Conservation (phyloP, 1,284 basidiomycete species). For the Sparassis latifolia region DNA sequence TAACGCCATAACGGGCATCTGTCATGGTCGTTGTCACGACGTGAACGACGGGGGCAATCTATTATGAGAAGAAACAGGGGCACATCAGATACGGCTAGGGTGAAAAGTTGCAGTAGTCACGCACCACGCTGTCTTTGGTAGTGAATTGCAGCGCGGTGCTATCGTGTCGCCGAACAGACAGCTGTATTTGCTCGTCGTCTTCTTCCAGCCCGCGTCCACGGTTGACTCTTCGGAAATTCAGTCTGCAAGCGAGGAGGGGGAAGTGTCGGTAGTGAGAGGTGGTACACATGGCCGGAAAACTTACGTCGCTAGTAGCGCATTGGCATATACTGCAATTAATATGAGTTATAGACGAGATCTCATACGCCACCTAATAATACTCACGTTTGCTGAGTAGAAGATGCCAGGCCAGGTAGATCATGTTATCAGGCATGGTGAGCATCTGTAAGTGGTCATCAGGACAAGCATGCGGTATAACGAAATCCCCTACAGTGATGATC, state of each 20-base stretch:
- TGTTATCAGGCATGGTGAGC: slow-evolving; percentile 12
- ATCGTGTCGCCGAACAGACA: not conserved
- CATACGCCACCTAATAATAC: not conserved
- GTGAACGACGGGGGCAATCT: slow-evolving; percentile 1
- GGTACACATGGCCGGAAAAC: not conserved
- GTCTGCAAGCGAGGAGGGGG: not conserved
- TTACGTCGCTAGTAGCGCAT: slow-evolving; percentile 12
- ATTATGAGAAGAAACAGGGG: no score
- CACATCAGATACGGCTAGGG: no score
- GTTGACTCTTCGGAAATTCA: slow-evolving; percentile 7
- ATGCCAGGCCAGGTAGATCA: slow-evolving; percentile 14
- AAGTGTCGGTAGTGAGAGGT: not conserved
- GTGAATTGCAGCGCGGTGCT: not conserved
- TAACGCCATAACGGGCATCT: no score
- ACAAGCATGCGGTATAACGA: not conserved
- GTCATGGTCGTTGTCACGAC: slow-evolving; percentile 7
- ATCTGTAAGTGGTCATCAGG: slow-evolving; percentile 3
- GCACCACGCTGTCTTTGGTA: not conserved
- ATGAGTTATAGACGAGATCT: not conserved
- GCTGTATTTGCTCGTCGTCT: not conserved
- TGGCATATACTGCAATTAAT: slow-evolving; percentile 7
- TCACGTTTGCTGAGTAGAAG: slow-evolving; percentile 14
- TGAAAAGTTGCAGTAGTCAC: no score
- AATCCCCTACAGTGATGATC: slow-evolving; percentile 9
- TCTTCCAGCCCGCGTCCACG: slow-evolving; percentile 7